Conservation (phyloP, 805 yeast genomes). For the Soucietia sequanensis region DNA sequence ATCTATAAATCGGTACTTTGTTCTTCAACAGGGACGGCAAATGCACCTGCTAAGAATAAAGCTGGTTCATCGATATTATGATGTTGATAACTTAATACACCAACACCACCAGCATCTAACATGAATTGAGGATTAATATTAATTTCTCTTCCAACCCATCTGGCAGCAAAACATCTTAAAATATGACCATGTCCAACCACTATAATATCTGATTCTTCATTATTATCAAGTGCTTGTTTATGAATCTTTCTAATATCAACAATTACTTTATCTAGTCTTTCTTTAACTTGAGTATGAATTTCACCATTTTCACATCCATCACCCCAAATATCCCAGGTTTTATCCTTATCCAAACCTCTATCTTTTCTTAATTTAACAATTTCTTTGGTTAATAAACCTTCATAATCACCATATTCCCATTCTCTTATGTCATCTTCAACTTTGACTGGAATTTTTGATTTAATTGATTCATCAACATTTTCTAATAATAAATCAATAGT, state of each 20-base stretch:
- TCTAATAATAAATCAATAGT: conserved; percentile 68
- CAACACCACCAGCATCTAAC: conserved; percentile 94
- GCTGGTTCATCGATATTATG: conserved; percentile 86
- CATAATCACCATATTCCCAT: conserved; percentile 97
- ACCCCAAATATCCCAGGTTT: conserved; percentile 77
- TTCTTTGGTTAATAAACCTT: conserved; percentile 71
- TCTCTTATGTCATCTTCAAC: conserved; percentile 74
- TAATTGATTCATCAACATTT: conserved; percentile 42
- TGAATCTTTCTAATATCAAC: conserved; percentile 62
- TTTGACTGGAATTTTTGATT: conserved; percentile 40
- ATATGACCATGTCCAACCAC: conserved; percentile 95
- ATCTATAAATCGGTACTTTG: conserved; percentile 24
- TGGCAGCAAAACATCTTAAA: conserved; percentile 80
- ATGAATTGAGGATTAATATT: conserved; percentile 72
- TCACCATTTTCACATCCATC: conserved; percentile 96
- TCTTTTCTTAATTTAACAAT: conserved; percentile 58
- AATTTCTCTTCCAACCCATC: conserved; percentile 74
- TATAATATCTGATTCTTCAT: conserved; percentile 66
- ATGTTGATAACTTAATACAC: conserved; percentile 89
- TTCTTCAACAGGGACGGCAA: conserved; percentile 67
- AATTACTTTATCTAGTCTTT: conserved; percentile 71
- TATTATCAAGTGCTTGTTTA: conserved; percentile 46
- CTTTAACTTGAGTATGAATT: conserved; percentile 58
- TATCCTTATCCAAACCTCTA: conserved; percentile 52
- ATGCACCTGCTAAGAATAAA: conserved; percentile 78